Base-by-base conservation (phyloP, 1,284 basidiomycete species). In the Irpex lacteus region DNA sequence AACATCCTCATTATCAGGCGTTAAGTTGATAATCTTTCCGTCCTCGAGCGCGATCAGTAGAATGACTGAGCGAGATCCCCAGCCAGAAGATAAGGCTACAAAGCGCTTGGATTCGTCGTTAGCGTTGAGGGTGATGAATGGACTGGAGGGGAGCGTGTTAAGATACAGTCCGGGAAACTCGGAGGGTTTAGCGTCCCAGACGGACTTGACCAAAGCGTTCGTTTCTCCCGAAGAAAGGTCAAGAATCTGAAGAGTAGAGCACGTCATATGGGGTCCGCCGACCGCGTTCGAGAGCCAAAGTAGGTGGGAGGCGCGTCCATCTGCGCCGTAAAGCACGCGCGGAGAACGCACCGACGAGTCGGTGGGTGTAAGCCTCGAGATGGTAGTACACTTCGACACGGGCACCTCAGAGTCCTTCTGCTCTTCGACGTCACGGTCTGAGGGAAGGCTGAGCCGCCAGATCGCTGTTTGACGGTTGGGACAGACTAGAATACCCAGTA, bases 91-190 rank as follows among this genome's bases (percentile, higher is more conserved):
- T 0, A 80, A 73, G 6, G 85, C 71, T 11, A 90, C 40, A 34
- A 72, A 76, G 0, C 74, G 32, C 11, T 37, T 60, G 19, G 60
- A 68, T 4, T 69, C 64, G 26, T 68, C 63, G 2, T 62, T 62
- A 15, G 77, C 61, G 4, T 70, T 67, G 11, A 88, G 65, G 4
- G 70, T 67, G 11, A 88, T 65, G 67, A 86, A 84, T 0, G 85
- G 81, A 3, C 71, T 72, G 0, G 74, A 54, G 0, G 81, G 76
- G n/a, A 90, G 72, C 63, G 75, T 80, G 19, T 83, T 80, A 2
- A 82, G 77, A 68, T 87, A 92, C 1, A 92, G 73, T 0, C 91
- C 90, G 0, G 89, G 88, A 71, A 90, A 91, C 0, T 72, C 77
- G 36, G 76, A 73, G 2, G 69, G 54, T 0, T 70, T 61, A 1